Percentiles rank a stretch among this genome's conserved stretches.
Evolutionary conservation across 176 grass and related monocot genomes (phyloP).

Genomic region (Saccharum officinarum): DNA sequence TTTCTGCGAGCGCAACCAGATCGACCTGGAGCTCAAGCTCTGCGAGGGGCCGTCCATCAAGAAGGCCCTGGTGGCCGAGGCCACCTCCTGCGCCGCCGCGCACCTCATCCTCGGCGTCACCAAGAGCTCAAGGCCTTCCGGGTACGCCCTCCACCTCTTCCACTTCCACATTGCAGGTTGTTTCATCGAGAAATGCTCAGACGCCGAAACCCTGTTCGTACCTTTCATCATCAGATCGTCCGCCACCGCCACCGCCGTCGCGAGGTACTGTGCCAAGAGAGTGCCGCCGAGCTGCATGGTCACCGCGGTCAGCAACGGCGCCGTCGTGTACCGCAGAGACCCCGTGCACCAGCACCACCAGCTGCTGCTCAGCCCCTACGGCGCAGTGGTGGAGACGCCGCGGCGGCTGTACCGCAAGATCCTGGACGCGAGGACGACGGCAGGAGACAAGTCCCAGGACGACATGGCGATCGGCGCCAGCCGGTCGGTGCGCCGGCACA

Average conservation of each 20-base stretch:
- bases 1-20: slow-evolving; percentile 87
- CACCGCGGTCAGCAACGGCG: slow-evolving; percentile 66
- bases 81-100: slow-evolving; percentile 40
- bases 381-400: slow-evolving; percentile 46
- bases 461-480: no score
- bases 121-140: slow-evolving; percentile 31
- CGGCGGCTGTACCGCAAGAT: slow-evolving; percentile 50
- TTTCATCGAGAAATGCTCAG: background rate
- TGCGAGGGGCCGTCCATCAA: slow-evolving; percentile 53
- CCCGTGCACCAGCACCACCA: background rate
- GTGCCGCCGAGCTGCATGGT: slow-evolving; percentile 63
- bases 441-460: no score
- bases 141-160: slow-evolving; percentile 1
- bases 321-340: slow-evolving; percentile 56
- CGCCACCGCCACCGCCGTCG: slow-evolving; percentile 45
- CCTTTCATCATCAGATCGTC: background rate
- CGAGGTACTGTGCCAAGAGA: slow-evolving; percentile 73
- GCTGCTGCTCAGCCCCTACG: slow-evolving; percentile 22
- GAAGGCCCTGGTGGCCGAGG: slow-evolving; percentile 59
- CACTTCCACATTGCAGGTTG: background rate
- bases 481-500: no score
- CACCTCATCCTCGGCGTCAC: slow-evolving; percentile 68
- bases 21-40: slow-evolving; percentile 71
- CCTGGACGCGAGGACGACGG: slow-evolving; percentile 6
- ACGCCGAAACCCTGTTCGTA: background rate